Evolutionary conservation across 2,329 filamentous ascomycete species (phyloP), one percentile per base, ranked within the genome.

Genomic region (Beauveria scarabaeidicola): DNA sequence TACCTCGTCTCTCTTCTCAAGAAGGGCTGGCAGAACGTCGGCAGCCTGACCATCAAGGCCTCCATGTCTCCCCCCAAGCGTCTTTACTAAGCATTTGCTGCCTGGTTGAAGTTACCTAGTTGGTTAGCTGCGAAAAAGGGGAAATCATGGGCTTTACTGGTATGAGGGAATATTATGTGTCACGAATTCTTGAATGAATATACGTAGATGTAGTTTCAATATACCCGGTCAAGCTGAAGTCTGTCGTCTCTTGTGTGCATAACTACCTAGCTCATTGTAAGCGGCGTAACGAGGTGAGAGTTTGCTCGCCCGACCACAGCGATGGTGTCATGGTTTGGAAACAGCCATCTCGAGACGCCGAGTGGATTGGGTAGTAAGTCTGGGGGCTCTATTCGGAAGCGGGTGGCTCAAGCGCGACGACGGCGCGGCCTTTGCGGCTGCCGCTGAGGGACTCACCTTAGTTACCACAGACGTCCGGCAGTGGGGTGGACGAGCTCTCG

Each of bases 21-120:
- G 91, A 99, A 99, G 90, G 94, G 94, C 78, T 99, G 94, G 94
- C 94, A 99, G 86, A 99, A 99, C 87, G 94, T 99, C 74, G 94
- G 94, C 77, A 94, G 89, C 85, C 86, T 99, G 82, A 96, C 92
- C 77, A 94, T 99, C 86, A 99, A 99, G 90, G 94, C 94, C 81
- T 90, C 90, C 83, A 99, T 99, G 94, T 96, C 91, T 79, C 94
- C 94, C 70, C 94, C 94, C 70, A 94, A 91, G 86, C 91, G 94
- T 76, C 81, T 99, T 71, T 99, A 97, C 87, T 99, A 97, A 78
- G 72, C 64, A 67, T 58, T 56, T 40, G 13, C 25, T 59, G 29
- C 40, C 40, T 47, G 40, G 48, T 27, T 6, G 9, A 36, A 36
- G 32, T 6, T 36, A 11, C 32, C 32, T 15, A 36, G 13, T 36